Conservation (phyloP, 2,329 filamentous ascomycete genomes). For the Fusarium tanahbumbuense region DNA sequence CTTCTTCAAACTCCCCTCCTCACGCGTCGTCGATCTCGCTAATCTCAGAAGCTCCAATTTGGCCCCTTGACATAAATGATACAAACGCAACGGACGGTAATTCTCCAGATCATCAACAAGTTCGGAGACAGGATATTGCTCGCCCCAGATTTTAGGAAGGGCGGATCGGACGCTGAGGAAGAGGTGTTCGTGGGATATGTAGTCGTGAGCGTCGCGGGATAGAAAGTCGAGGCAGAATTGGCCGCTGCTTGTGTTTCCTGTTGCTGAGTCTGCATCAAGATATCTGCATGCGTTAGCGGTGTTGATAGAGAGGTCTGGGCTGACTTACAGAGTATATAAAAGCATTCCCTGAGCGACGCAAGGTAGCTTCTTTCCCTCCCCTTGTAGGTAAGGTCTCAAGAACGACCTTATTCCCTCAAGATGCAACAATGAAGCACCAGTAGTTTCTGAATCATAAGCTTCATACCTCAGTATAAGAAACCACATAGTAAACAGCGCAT, state of each 20-base stretch:
- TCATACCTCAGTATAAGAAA: conserved; percentile 39
- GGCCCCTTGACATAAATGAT: conserved; percentile 37
- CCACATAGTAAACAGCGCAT: conserved; percentile 42
- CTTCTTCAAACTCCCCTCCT: background rate
- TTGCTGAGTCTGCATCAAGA: conserved; percentile 37
- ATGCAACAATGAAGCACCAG: conserved; percentile 24
- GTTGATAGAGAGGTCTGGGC: rapidly evolving
- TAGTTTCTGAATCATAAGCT: conserved; percentile 32
- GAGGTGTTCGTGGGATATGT: conserved; percentile 39
- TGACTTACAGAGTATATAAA: conserved; percentile 31
- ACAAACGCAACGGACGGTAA: conserved; percentile 32
- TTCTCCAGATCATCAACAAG: conserved; percentile 40
- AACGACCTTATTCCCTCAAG: conserved; percentile 37
- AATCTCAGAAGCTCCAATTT: conserved; percentile 36
- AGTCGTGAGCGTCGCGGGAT: conserved; percentile 35
- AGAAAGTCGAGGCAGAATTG: conserved; percentile 37
- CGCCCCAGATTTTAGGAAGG: conserved; percentile 40
- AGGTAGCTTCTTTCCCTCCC: conserved; percentile 8
- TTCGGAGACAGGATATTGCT: conserved; percentile 33
- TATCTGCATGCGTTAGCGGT: conserved; percentile 10
- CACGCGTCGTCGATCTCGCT: conserved; percentile 3
- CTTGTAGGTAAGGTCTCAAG: conserved; percentile 29
- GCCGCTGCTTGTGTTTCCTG: conserved; percentile 24
- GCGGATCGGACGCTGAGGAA: conserved; percentile 35
- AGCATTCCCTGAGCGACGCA: conserved; percentile 38